Evolutionary conservation across 352 stramenopile species (phyloP), one percentile per base, ranked within the genome.

Genomic region (Phytophthora constricta): DNA sequence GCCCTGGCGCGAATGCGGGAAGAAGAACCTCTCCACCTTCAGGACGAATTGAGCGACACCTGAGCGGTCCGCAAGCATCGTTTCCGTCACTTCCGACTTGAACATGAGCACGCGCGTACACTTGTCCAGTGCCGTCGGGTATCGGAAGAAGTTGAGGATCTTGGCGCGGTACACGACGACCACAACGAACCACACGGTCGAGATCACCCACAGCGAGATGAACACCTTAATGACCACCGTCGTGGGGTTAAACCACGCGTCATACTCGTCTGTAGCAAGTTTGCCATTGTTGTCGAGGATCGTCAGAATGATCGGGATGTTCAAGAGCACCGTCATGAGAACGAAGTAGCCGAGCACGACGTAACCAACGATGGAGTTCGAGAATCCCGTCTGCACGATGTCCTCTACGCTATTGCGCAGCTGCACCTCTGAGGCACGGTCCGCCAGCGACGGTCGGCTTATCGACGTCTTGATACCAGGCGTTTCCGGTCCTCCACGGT

Each of bases 91-190:
- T 52, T 90, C 80, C 1, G 71, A 70, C 53, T 92, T 90, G 70
- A 77, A 80, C 59, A 92, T 82, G 54, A 75, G 68, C 22, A 91
- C 82, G 58, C 68, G 82, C 51, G 82, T 64, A 59, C 78, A 87
- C 1, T 59, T 67, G 39, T 77, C 72, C 42, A 90, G 52, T 5
- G 74, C 48, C 5, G 68, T 73, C 10, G 68, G 77, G 41, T 78
- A 68, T 17, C 82, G 75, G 65, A 91, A 92, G 50, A 87, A 92
- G 65, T 92, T 90, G 65, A 76, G 39, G 5, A 92, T 54, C 33
- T 82, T 58, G 4, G 75, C 61, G 16, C 70, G 62, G 50, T 76
- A 81, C 14, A 82, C 56, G 9, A 92, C 81, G 2, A 89, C 62
- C 20, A 68, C 52, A 1, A 68, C 70, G 43, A 87, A 76, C 78